phyloP scores from a whole-genome alignment of 2,329 filamentous ascomycete genomes.

The Orbilia javanica region DNA sequence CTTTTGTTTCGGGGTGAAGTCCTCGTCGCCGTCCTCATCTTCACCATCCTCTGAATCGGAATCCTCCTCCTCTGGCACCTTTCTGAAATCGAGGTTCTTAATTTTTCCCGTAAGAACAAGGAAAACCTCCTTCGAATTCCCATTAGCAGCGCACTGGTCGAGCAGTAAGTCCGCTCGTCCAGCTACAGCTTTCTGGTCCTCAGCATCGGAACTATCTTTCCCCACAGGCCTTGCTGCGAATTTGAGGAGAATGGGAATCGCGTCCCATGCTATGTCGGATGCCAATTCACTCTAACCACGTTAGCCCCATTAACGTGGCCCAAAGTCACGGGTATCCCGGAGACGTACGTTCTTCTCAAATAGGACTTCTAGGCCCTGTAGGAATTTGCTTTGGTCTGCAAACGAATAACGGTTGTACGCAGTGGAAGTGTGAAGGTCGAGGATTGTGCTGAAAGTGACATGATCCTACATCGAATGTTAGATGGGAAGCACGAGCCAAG shows the following conservation, averaged over 20 bases:
- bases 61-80: constrained; percentile 39
- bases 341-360: constrained; percentile 53
- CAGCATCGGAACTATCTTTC: constrained; percentile 37
- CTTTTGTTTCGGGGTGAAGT: constrained; percentile 27
- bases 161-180: constrained; percentile 43
- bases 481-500: constrained; percentile 3
- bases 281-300: constrained; percentile 59
- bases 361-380: constrained; percentile 48
- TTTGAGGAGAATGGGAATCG: constrained; percentile 52
- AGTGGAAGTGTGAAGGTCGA: constrained; percentile 45
- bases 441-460: constrained; percentile 48
- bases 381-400: constrained; percentile 44
- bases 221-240: constrained; percentile 45
- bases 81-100: constrained; percentile 49
- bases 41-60: constrained; percentile 37
- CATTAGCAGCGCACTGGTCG: constrained; percentile 33
- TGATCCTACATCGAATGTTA: constrained; percentile 33
- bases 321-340: background rate
- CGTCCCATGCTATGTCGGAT: constrained; percentile 56
- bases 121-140: constrained; percentile 56
- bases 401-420: constrained; percentile 55
- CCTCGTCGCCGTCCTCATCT: constrained; percentile 31
- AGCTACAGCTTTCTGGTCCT: constrained; percentile 53
- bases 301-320: constrained; percentile 12
- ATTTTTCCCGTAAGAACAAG: constrained; percentile 47